Base-by-base conservation (phyloP, 495 filamentous ascomycete genomes). In the Daldinia decipiens region DNA sequence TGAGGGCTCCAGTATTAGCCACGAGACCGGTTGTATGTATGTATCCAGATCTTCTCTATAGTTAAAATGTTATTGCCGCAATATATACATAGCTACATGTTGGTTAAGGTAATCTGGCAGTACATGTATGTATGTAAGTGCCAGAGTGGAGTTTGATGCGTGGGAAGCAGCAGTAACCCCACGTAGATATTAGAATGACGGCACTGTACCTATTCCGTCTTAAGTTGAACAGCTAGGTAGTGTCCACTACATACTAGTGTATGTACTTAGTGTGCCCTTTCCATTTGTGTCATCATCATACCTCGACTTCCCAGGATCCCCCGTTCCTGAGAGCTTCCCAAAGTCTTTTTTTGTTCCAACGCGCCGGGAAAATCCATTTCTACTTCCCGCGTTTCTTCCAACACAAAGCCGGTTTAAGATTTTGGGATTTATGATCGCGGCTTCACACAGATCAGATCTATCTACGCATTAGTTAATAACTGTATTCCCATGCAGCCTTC, bases 401-500 rank as follows among this genome's bases (percentile, higher is more conserved):
- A 56, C 59, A 38, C 63, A 71, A 57, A 58, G 21, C 21, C n/a
- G 52, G 12, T 43, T 62, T 53, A 21, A 55, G 15, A 45, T 17
- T 50, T 59, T 13, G 3, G 11, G 15, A 45, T 31, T 50, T 59
- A 57, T 17, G 40, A 19, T 67, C 34, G 59, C 59, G 27, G 56
- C 50, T 51, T 19, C 26, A 54, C 11, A 47, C 43, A 19, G 62
- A 52, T 52, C 24, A 45, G 21, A 40, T 45, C 17, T 50, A 21
- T 19, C 4, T 39, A 32, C 55, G 17, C 50, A 62, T 52, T 62
- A 73, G 7, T 34, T 19, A 32, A 64, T 60, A 72, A 24, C 59
- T 55, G 45, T 70, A 71, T 17, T 65, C 61, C 39, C 63, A 77
- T 77, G 75, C 65, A 43, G 66, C 32, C 50, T 62, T 45, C 62